These are phyloP conservation scores for Niveomyces coronatus DNA, from an alignment of 2,329 filamentous ascomycete species.

Conservation along the genomic window DNA sequence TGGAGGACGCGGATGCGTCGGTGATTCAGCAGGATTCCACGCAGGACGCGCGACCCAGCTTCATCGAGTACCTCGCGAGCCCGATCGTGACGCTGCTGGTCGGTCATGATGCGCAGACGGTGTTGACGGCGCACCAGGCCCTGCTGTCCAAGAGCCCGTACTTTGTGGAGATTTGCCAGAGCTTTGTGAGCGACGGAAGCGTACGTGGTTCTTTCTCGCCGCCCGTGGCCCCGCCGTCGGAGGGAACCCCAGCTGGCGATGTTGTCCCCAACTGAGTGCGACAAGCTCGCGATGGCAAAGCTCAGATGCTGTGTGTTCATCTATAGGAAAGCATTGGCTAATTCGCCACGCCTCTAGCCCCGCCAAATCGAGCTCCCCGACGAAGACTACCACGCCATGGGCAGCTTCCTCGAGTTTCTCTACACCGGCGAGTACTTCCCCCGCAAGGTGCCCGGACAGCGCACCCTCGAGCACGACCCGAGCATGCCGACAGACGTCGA, in stretches of 20 bases:
- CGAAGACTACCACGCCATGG: conserved; percentile 25
- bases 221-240: too few species aligned
- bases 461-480: conserved; percentile 59
- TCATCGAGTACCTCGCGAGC: conserved; percentile 53
- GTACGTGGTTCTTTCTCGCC: conserved; percentile 36
- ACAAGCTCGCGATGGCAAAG: too few species aligned
- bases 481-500: conserved; percentile 56
- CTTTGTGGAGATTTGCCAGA: conserved; percentile 53
- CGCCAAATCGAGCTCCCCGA: conserved; percentile 55
- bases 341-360: conserved; percentile 27
- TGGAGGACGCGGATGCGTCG: conserved; percentile 20
- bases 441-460: conserved; percentile 50
- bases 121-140: conserved; percentile 69
- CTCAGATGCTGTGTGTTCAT: too few species aligned
- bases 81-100: conserved; percentile 60
- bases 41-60: conserved; percentile 30
- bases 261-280: too few species aligned
- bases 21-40: conserved; percentile 26
- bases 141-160: conserved; percentile 66
- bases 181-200: conserved; percentile 50
- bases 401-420: conserved; percentile 30
- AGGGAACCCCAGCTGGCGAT: too few species aligned
- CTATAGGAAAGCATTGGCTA: too few species aligned
- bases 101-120: conserved; percentile 49
- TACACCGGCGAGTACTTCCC: conserved; percentile 57